Evolutionary conservation across 2,329 filamentous ascomycete species (phyloP).

Genomic region (Mycosphaerella sp.): DNA sequence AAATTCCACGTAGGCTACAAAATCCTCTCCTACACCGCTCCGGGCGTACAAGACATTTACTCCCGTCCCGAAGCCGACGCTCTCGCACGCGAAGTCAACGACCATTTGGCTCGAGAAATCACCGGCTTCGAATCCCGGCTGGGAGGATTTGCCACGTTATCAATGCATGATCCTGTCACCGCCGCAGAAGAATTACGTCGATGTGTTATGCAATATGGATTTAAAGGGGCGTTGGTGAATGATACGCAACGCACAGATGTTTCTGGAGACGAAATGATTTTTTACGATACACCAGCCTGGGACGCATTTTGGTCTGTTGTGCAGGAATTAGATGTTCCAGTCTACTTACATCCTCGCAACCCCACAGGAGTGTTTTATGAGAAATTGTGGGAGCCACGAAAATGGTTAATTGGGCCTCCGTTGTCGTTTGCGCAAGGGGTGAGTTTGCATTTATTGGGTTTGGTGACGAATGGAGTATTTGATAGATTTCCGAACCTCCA

Average conservation of each 20-base stretch:
- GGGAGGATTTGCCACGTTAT: slow-evolving; percentile 40
- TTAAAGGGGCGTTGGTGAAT: slow-evolving; percentile 34
- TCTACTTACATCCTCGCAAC: slow-evolving; percentile 56
- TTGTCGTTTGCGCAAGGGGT: slow-evolving; percentile 55
- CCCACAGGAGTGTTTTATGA: slow-evolving; percentile 48
- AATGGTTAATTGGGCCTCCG: slow-evolving; percentile 55
- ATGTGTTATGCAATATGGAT: slow-evolving; percentile 46
- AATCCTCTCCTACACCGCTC: slow-evolving; percentile 45
- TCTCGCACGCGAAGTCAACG: slow-evolving; percentile 43
- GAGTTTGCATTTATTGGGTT: slow-evolving; percentile 50
- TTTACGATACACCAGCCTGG: slow-evolving; percentile 57
- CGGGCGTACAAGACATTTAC: slow-evolving; percentile 40
- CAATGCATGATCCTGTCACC: slow-evolving; percentile 47
- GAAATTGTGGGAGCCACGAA: slow-evolving; percentile 53
- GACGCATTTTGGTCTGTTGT: slow-evolving; percentile 56
- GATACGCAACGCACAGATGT: slow-evolving; percentile 48
- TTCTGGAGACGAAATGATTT: slow-evolving; percentile 56
- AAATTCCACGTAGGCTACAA: slow-evolving; percentile 44
- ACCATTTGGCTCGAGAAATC: slow-evolving; percentile 42
- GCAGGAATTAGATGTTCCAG: slow-evolving; percentile 55
- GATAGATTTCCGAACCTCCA: slow-evolving; percentile 44
- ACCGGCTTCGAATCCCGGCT: slow-evolving; percentile 39
- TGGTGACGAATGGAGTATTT: slow-evolving; percentile 47
- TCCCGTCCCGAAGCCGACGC: slow-evolving; percentile 35
- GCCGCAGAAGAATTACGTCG: slow-evolving; percentile 48